A percentile compares a stretch with the other conserved stretches of the same genome.
These are phyloP conservation scores for Thalassiosira hispida DNA, from an alignment of 352 stramenopile species.

Conservation along the genomic window DNA sequence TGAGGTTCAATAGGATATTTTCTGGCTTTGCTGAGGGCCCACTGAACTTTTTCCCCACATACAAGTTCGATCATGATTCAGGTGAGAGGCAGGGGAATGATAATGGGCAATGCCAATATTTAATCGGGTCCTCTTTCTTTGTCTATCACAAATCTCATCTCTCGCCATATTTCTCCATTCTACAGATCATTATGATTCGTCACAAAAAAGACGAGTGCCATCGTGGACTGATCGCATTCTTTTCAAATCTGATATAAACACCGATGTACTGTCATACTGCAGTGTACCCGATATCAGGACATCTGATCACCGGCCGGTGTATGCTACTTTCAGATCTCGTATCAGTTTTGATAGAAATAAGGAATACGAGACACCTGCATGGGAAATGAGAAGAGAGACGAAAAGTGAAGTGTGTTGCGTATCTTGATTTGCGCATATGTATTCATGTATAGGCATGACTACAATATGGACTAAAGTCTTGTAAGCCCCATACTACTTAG, in stretches of 20 bases:
- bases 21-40: slow-evolving; percentile 88
- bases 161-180: background rate
- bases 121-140: background rate
- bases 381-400: slow-evolving; percentile 22
- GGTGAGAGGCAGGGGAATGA: slow-evolving; percentile 16
- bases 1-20: slow-evolving; percentile 87
- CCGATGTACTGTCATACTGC: slow-evolving; percentile 56
- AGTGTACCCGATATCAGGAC: slow-evolving; percentile 38
- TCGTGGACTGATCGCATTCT: slow-evolving; percentile 93
- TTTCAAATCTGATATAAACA: slow-evolving; percentile 42
- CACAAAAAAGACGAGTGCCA: slow-evolving; percentile 89
- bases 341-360: slow-evolving; percentile 22
- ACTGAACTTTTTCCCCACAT: slow-evolving; percentile 91
- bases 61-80: slow-evolving; percentile 91
- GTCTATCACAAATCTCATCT: too few relatives aligned
- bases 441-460: too few relatives aligned
- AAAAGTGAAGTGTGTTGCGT: slow-evolving; percentile 50
- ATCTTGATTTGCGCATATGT: slow-evolving; percentile 27
- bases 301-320: slow-evolving; percentile 68
- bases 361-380: slow-evolving; percentile 10
- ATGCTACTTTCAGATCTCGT: slow-evolving; percentile 51
- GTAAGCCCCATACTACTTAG: too few relatives aligned
- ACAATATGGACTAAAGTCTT: too few relatives aligned
- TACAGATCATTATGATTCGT: slow-evolving; percentile 90
- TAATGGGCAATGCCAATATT: background rate